These are phyloP conservation scores for Krasilnikovozyma curviuscula DNA, from an alignment of 768 basidiomycete genomes.

Conservation along the genomic window DNA sequence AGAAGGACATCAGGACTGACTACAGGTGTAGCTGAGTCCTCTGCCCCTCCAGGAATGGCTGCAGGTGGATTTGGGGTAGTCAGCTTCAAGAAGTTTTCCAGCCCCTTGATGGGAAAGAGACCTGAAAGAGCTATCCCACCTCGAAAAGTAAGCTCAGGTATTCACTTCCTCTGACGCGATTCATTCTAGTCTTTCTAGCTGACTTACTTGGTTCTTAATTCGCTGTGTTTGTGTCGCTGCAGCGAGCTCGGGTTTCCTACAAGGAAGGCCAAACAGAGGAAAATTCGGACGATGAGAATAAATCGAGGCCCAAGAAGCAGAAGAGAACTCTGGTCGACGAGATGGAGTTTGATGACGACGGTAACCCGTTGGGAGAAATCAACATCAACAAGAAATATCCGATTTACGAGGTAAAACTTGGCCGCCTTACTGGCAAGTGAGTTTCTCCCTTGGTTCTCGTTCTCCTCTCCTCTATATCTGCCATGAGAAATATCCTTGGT, in stretches of 20 bases:
- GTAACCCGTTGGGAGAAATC: slow-evolving; percentile 11
- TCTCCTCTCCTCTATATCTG: background rate
- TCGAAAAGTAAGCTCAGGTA: slow-evolving; percentile 4
- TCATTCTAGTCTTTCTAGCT: background rate
- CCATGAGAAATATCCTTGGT: no score
- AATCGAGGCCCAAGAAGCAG: slow-evolving; percentile 2
- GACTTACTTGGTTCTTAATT: background rate
- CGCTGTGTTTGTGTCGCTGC: background rate
- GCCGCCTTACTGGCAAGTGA: no score
- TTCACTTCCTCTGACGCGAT: background rate
- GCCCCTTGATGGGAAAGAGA: slow-evolving; percentile 2
- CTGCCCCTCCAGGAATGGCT: no score
- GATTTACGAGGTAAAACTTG: slow-evolving; percentile 2
- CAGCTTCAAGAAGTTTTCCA: slow-evolving; percentile 8
- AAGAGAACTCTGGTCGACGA: background rate
- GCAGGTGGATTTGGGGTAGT: background rate
- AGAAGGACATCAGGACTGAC: no score
- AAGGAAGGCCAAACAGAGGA: slow-evolving; percentile 7
- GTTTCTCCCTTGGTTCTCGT: background rate
- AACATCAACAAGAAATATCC: slow-evolving; percentile 13
- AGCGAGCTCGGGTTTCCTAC: slow-evolving; percentile 6
- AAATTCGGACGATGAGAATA: background rate
- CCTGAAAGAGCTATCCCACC: slow-evolving; percentile 4
- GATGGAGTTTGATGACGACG: slow-evolving; percentile 8
- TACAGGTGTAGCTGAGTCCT: no score